Base-by-base conservation (phyloP, 441 rosid genomes). In the Euphorbia schlechtendalii region DNA sequence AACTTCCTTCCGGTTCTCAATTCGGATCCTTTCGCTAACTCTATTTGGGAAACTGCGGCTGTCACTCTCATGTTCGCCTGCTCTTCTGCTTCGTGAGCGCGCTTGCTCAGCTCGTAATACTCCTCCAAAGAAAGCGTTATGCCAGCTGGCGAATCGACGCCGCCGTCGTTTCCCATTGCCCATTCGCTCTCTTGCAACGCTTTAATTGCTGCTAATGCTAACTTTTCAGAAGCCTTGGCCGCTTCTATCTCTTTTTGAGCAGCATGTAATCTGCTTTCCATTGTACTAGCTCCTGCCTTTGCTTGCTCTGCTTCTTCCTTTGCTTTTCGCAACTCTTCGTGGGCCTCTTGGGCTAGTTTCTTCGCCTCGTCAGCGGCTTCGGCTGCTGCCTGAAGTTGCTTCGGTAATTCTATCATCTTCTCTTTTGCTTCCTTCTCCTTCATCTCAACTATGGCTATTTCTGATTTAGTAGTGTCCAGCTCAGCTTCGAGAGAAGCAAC, bases 201-300 rank as follows among this genome's bases (percentile, higher is more conserved):
- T 70, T 84, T 83, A 65, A 93, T 82, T 48, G 98, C 90, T 51
- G 89, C 89, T 66, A 85, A 76, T 48, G 98, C 98, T 64, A 93
- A 56, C 58, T 82, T 81, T 65, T 93, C 97, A 0, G 98, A 86
- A 68, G 96, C 96, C 73, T 71, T 85, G 41, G 98, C 87, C 57
- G 97, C 98, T 71, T 84, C 96, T 48, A 82, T 93, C 78, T 90
- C 98, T 78, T 90, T 93, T 43, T 76, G 86, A 36, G 95, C 85
- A 6, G 98, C 97, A 22, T 78, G 78, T 69, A 93, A 76, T 66
- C 96, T 82, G 78, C 95, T 86, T 71, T 84, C 85, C 81, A 88
- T 73, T 24, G 92, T 88, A 77, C 78, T 77, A 38, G 85, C 87
- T 18, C 83, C 91, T 58, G 96, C 97, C 72, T 81, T 86, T 21